phyloP scores from a whole-genome alignment of 257 asterid species.

The Salvia hispanica region DNA sequence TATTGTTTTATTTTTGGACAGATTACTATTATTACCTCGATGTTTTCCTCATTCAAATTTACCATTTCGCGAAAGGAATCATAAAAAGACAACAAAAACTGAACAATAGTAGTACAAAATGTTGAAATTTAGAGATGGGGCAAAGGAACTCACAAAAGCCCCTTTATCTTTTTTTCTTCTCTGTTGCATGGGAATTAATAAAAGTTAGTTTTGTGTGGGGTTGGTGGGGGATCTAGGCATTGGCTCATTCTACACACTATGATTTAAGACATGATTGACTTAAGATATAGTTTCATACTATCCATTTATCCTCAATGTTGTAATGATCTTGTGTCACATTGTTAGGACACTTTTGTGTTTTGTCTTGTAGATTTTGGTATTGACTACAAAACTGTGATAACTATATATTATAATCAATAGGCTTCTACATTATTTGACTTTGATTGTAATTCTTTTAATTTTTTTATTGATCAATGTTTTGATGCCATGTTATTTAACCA shows the following conservation, averaged over 20 bases:
- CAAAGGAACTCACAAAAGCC: slow-evolving; percentile 28
- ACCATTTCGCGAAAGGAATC: slow-evolving; percentile 32
- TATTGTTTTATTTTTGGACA: neutral
- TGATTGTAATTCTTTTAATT: neutral
- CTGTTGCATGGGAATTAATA: slow-evolving; percentile 30
- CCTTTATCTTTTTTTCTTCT: slow-evolving; percentile 11
- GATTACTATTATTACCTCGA: slow-evolving; percentile 6
- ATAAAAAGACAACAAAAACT: slow-evolving; percentile 30
- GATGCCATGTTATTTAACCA: slow-evolving; percentile 21
- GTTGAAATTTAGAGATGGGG: slow-evolving; percentile 32
- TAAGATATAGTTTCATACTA: slow-evolving; percentile 4
- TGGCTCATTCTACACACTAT: slow-evolving; percentile 39
- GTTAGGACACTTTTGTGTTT: slow-evolving; percentile 24
- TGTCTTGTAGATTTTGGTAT: slow-evolving; percentile 25
- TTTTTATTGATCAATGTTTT: neutral
- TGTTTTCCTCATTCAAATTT: neutral
- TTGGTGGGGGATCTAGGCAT: slow-evolving; percentile 37
- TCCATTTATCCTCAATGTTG: slow-evolving; percentile 19
- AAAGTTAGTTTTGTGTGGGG: slow-evolving; percentile 15
- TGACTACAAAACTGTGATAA: slow-evolving; percentile 11
- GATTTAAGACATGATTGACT: slow-evolving; percentile 23
- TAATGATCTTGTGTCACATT: slow-evolving; percentile 17
- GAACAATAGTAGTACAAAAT: slow-evolving; percentile 34
- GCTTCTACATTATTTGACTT: neutral
- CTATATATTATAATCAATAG: slow-evolving; percentile 15